Percentiles rank a stretch among this genome's conserved stretches.
Conservation (phyloP, 306 rosid genomes). For the Prunus salicina region DNA sequence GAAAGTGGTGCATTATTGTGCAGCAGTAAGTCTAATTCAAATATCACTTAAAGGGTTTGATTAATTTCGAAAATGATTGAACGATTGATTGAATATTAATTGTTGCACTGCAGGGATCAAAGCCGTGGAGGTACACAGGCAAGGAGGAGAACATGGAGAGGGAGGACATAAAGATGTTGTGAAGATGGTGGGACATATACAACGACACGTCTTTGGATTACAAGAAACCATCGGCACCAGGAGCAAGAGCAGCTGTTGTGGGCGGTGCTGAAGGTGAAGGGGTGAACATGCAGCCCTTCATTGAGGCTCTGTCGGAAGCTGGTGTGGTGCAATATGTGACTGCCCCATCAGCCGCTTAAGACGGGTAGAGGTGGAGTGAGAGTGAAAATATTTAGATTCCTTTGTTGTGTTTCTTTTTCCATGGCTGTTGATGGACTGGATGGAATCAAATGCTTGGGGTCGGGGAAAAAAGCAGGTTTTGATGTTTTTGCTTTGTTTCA, state of each 20-base stretch:
- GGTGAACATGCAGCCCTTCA: slow-evolving; percentile 39
- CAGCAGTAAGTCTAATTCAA: slow-evolving; percentile 40
- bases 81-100: not conserved
- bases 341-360: slow-evolving; percentile 73
- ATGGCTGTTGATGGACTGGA: not conserved
- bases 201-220: slow-evolving; percentile 54
- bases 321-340: slow-evolving; percentile 44
- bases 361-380: not conserved
- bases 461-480: not conserved
- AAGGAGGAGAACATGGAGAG: slow-evolving; percentile 79
- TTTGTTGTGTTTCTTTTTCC: not conserved
- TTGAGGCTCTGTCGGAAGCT: slow-evolving; percentile 48
- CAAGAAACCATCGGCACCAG: slow-evolving; percentile 5
- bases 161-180: slow-evolving; percentile 70
- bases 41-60: not conserved
- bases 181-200: slow-evolving; percentile 71
- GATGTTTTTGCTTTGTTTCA: not conserved
- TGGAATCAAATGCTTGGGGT: not conserved
- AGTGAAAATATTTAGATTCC: not conserved
- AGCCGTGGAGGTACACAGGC: slow-evolving; percentile 88
- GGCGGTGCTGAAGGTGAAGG: slow-evolving; percentile 5
- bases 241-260: not conserved
- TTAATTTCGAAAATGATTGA: not conserved
- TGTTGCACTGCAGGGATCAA: slow-evolving; percentile 51
- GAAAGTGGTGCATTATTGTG: slow-evolving; percentile 77